Evolutionary conservation across 805 yeast species (phyloP), one percentile per base, ranked within the genome.

Genomic region (Schizosaccharomyces osmophilus): DNA sequence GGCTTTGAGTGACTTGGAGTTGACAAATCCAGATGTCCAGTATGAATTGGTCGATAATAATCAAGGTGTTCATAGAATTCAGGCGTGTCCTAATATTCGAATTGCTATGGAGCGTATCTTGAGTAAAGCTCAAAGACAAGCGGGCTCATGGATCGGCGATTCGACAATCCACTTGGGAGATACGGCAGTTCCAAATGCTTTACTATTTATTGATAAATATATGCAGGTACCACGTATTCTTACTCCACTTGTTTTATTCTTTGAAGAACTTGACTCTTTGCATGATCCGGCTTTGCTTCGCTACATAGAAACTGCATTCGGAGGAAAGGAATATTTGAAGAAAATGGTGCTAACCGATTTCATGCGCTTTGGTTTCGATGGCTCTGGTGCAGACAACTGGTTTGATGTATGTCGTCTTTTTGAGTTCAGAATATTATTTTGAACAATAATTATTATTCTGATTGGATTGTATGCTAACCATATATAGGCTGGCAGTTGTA

Each of bases 151-250:
- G 90, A 83, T 85, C 43, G 94, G 94, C 1, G 81, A 86, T 4
- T 80, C 85, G 17, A 89, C 83, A 26, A 85, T 85, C 29, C 94
- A 85, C 70, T 68, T 85, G 22, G 94, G 93, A 48, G 94, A 85
- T 69, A 84, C 82, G 66, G 85, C 89, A 1, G 94, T 85, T 4
- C 94, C 94, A 2, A 85, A 85, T 69, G 88, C 90, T 0, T 69
- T 85, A 63, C 84, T 84, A 68, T 85, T 85, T 73, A 71, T 85
- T 61, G 93, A 85, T 70, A 85, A 85, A 69, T 85, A 85, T 68
- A 78, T 83, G 41, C 94, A 85, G 69, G 85, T 85, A 2, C 93
- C 93, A 36, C 77, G 82, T 60, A 84, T 85, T 48, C 71, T 85
- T 65, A 84, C 81, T 55, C 94, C 94, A 2, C 80, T 85, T 59